Evolutionary conservation across 169 alveolate species (phyloP).

Genomic region (Plasmodium vinckei): DNA sequence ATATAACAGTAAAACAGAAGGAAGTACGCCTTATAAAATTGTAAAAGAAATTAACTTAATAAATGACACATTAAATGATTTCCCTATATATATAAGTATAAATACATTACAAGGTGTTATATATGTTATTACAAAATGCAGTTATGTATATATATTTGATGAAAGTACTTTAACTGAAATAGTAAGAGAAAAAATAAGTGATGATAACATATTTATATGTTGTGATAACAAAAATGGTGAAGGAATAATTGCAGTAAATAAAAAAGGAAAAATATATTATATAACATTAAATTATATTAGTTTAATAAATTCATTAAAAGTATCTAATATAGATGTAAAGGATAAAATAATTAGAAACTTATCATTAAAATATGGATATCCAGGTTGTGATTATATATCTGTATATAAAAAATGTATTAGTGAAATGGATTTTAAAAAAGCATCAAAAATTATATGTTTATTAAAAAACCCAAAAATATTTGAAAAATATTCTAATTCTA

Average conservation of each 20-base stretch:
- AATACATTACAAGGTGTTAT: conserved; percentile 89
- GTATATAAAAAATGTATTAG: conserved; percentile 71
- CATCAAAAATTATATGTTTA: conserved; percentile 70
- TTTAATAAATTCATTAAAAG: conserved; percentile 48
- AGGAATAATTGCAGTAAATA: conserved; percentile 74
- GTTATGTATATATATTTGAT: conserved; percentile 83
- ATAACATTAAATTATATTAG: conserved; percentile 43
- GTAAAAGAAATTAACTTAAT: conserved; percentile 77
- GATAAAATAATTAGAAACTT: conserved; percentile 68
- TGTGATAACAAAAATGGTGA: conserved; percentile 76
- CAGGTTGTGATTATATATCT: conserved; percentile 76
- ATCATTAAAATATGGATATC: conserved; percentile 72
- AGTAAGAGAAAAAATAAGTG: conserved; percentile 71
- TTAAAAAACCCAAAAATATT: conserved; percentile 57
- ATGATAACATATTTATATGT: conserved; percentile 72
- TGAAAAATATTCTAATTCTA: conserved; percentile 56
- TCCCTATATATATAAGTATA: conserved; percentile 86
- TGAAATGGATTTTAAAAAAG: conserved; percentile 76
- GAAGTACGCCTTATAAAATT: conserved; percentile 80
- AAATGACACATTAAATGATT: conserved; percentile 79
- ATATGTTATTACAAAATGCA: conserved; percentile 84
- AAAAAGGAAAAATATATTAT: conserved; percentile 72
- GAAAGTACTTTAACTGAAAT: conserved; percentile 78
- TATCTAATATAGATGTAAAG: conserved; percentile 45
- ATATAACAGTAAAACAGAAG: conserved; percentile 78